phyloP scores from a whole-genome alignment of 2,329 filamentous ascomycete species.

The Beauveria medogensis region DNA sequence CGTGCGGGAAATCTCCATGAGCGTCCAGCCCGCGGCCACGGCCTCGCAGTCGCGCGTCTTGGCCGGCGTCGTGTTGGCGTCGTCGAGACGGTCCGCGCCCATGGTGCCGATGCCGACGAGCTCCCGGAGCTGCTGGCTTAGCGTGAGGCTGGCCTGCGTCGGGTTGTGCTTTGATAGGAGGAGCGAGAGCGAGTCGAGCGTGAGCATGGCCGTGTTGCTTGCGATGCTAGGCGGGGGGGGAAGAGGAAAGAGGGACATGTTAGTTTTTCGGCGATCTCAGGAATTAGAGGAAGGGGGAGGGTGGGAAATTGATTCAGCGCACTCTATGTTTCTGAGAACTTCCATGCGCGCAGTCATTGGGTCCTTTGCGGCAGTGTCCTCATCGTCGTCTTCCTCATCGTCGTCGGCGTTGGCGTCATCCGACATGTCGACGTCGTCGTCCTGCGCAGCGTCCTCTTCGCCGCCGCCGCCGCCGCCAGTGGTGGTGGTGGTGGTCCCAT shows the following conservation, averaged over 20 bases:
- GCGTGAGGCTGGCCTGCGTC: constrained; percentile 57
- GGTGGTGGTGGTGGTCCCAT: no score
- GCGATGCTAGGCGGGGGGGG: constrained; percentile 21
- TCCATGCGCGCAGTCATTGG: constrained; percentile 46
- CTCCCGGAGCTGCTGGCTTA: constrained; percentile 63
- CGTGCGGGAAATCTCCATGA: constrained; percentile 67
- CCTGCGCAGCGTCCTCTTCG: constrained; percentile 36
- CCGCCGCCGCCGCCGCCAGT: constrained; percentile 27
- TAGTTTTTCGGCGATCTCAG: neutral
- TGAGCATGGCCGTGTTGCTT: constrained; percentile 54
- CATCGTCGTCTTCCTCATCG: constrained; percentile 36
- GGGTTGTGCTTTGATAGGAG: constrained; percentile 76
- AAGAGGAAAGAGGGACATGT: neutral
- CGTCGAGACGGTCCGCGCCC: constrained; percentile 56
- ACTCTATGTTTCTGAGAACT: constrained; percentile 52
- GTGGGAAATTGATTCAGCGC: constrained; percentile 2
- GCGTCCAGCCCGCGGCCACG: constrained; percentile 62
- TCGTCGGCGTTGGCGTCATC: constrained; percentile 39
- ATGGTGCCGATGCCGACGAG: constrained; percentile 67
- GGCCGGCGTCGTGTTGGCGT: constrained; percentile 49
- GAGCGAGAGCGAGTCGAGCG: constrained; percentile 76
- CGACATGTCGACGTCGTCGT: constrained; percentile 36
- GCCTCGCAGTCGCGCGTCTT: constrained; percentile 48
- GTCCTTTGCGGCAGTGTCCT: constrained; percentile 37
- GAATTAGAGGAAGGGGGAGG: no score